Conservation (phyloP, 2,329 filamentous ascomycete genomes). For the Sclerotinia subarctica region DNA sequence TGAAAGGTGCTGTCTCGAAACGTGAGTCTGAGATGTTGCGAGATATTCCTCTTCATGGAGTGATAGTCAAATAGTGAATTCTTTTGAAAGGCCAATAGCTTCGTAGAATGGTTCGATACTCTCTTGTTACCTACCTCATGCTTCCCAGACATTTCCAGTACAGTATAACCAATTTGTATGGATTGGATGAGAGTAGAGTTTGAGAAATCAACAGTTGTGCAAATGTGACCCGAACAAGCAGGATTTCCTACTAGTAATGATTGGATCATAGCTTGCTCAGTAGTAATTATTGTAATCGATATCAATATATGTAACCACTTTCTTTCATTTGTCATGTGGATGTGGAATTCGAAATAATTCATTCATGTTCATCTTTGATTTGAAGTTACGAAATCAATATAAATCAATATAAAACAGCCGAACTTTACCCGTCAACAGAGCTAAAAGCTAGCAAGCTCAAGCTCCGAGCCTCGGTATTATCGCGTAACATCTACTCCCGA, state of each 20-base stretch:
- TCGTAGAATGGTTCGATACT: not conserved
- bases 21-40: not conserved
- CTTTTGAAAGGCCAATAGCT: too few species aligned
- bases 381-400: not conserved
- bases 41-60: not conserved
- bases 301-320: not conserved
- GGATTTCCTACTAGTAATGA: not conserved
- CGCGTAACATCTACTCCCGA: conserved; percentile 16
- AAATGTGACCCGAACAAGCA: not conserved
- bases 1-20: not conserved
- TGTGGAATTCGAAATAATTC: not conserved
- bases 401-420: not conserved
- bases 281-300: not conserved
- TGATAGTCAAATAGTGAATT: not conserved
- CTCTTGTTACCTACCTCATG: not conserved
- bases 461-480: conserved; percentile 20
- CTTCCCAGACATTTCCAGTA: not conserved
- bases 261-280: not conserved
- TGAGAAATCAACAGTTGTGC: not conserved
- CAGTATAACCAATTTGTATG: not conserved
- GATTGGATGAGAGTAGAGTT: not conserved
- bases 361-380: not conserved
- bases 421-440: not conserved
- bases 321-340: not conserved
- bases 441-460: conserved; percentile 4